Percentiles rank a stretch among this genome's conserved stretches.
Conservation (phyloP, 768 basidiomycete species). For the Termitomyces sp. region DNA sequence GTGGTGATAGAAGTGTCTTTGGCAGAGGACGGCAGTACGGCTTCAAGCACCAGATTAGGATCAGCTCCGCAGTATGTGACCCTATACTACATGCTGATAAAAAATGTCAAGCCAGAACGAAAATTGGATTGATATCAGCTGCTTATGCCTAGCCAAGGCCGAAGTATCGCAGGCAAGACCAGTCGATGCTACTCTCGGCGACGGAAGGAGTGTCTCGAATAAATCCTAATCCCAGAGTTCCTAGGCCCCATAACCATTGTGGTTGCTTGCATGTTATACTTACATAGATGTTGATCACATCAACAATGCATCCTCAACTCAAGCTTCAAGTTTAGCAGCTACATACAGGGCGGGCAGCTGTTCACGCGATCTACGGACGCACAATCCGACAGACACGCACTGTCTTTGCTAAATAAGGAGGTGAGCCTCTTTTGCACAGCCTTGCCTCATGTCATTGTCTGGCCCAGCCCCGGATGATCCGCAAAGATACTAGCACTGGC, state of each 20-base stretch:
- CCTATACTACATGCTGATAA: background rate
- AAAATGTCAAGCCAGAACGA: background rate
- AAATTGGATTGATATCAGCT: background rate
- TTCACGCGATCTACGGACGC: background rate
- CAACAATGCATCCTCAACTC: background rate
- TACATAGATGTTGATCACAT: no score
- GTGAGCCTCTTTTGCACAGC: constrained; percentile 8
- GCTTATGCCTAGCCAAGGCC: background rate
- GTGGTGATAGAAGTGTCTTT: background rate
- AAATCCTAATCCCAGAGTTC: background rate
- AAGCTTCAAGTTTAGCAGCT: background rate
- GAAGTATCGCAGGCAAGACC: background rate
- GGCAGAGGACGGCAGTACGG: background rate
- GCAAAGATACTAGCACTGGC: background rate
- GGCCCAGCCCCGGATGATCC: constrained; percentile 6
- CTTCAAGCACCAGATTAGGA: background rate
- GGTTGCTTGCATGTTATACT: no score
- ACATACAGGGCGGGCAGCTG: background rate
- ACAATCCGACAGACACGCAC: constrained; percentile 6
- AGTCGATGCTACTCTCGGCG: background rate
- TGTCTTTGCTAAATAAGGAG: background rate
- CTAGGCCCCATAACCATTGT: background rate
- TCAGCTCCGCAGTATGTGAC: background rate
- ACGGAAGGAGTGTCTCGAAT: background rate
- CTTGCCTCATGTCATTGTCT: constrained; percentile 7